Evolutionary conservation across 106 monocot species (phyloP).

Genomic region (Dendrobium catenatum): DNA sequence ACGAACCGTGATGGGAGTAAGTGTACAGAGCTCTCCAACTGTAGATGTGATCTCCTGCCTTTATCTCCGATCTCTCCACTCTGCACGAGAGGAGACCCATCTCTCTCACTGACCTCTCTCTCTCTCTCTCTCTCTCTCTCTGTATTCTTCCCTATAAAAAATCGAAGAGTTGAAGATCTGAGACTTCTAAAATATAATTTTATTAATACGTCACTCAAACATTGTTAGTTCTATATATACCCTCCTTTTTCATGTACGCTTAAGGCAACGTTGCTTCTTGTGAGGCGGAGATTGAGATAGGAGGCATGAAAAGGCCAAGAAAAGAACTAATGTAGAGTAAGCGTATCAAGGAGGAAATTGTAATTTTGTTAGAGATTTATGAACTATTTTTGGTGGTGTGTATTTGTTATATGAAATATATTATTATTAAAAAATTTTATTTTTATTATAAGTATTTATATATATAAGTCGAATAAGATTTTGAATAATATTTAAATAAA

Average conservation of each 20-base stretch:
- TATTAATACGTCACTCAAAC: background rate
- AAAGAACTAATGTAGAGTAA: too few relatives aligned
- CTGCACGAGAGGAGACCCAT: constrained; percentile 86
- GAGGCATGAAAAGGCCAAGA: too few relatives aligned
- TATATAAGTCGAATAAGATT: too few relatives aligned
- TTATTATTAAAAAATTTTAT: too few relatives aligned
- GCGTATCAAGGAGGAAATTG: too few relatives aligned
- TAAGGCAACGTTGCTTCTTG: too few relatives aligned
- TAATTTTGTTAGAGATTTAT: too few relatives aligned
- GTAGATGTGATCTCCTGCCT: constrained; percentile 95
- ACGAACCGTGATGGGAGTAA: constrained; percentile 88
- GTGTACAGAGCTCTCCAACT: constrained; percentile 87
- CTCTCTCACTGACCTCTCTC: constrained; percentile 8
- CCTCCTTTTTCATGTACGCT: background rate
- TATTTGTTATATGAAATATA: too few relatives aligned
- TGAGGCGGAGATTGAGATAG: too few relatives aligned
- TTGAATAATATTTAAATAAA: too few relatives aligned
- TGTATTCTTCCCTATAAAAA: background rate
- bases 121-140: constrained; percentile 16
- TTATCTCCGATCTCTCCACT: constrained; percentile 71
- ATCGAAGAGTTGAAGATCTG: background rate
- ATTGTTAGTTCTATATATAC: background rate
- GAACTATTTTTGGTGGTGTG: too few relatives aligned
- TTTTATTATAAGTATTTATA: too few relatives aligned
- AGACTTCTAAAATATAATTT: background rate